Conservation (phyloP, 2,329 filamentous ascomycete species). For the Aspergillus awamori region DNA sequence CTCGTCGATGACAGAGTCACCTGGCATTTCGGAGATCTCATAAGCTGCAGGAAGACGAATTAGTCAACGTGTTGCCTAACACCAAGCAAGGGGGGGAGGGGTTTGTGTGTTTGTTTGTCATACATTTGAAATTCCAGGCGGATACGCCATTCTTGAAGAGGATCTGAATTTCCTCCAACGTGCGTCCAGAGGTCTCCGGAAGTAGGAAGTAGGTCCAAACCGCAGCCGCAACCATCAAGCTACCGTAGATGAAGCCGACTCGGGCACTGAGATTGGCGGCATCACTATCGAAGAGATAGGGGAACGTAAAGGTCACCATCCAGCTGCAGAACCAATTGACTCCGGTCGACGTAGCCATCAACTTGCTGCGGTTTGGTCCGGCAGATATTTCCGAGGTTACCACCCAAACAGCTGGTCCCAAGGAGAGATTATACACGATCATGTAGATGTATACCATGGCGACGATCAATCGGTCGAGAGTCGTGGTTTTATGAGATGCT, state of each 20-base stretch:
- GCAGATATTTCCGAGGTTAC: conserved; percentile 17
- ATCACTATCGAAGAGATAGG: conserved; percentile 18
- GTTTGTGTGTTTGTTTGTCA: neutral
- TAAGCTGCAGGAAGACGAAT: neutral
- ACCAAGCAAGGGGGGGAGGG: neutral
- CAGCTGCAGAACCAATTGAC: conserved; percentile 14
- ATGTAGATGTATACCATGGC: conserved; percentile 18
- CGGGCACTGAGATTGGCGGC: conserved; percentile 30
- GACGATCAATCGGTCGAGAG: conserved; percentile 12
- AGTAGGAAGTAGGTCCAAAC: conserved; percentile 30
- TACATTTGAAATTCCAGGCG: conserved; percentile 15
- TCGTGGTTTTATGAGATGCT: neutral
- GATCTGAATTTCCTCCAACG: conserved; percentile 36
- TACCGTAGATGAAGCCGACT: conserved; percentile 33
- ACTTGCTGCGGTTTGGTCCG: conserved; percentile 12
- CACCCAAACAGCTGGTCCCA: conserved; percentile 16
- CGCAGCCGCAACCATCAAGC: conserved; percentile 23
- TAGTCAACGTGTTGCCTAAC: neutral
- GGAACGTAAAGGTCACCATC: conserved; percentile 17
- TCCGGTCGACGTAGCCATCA: conserved; percentile 15
- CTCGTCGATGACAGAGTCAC: neutral
- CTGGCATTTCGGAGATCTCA: neutral
- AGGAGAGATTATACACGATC: conserved; percentile 16
- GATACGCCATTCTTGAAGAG: conserved; percentile 31
- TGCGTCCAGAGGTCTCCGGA: conserved; percentile 31